Percentiles rank a stretch among this genome's conserved stretches.
Evolutionary conservation across 306 rosid genomes (phyloP).

Genomic region (Gastrolobium villosum): DNA sequence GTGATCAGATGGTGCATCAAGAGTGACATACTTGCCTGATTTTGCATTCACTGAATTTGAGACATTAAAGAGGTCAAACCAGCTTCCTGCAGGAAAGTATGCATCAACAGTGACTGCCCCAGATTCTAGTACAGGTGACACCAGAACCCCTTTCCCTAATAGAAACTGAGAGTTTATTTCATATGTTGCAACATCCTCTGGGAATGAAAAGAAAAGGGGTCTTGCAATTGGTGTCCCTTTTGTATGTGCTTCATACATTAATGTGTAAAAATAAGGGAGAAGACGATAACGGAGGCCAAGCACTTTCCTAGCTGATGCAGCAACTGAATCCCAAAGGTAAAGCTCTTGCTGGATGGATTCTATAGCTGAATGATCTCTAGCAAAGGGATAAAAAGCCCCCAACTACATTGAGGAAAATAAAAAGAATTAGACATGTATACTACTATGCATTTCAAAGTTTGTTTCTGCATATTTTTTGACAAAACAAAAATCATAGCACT

Average conservation of each 20-base stretch:
- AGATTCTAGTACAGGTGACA: conserved; percentile 75
- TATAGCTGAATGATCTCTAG: conserved; percentile 81
- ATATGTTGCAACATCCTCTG: conserved; percentile 71
- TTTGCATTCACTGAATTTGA: conserved; percentile 61
- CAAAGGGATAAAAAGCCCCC: conserved; percentile 92
- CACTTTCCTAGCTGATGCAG: conserved; percentile 81
- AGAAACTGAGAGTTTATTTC: conserved; percentile 80
- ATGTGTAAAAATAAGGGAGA: conserved; percentile 87
- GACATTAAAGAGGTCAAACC: conserved; percentile 88
- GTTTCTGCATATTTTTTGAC: not conserved
- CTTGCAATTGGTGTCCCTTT: conserved; percentile 86
- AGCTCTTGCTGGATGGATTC: conserved; percentile 72
- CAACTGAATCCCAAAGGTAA: conserved; percentile 89
- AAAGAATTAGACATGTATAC: not conserved
- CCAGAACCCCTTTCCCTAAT: conserved; percentile 75
- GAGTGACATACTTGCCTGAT: conserved; percentile 62
- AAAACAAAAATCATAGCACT: not conserved
- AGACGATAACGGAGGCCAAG: conserved; percentile 83
- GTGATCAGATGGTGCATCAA: conserved; percentile 79
- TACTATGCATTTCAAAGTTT: not conserved
- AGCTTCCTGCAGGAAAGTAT: conserved; percentile 84
- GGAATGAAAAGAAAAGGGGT: conserved; percentile 94
- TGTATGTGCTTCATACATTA: conserved; percentile 77
- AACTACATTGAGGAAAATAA: conserved; percentile 57
- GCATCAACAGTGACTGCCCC: conserved; percentile 72